Evolutionary conservation across 2,329 filamentous ascomycete species (phyloP).

Genomic region (Pseudopithomyces maydicus): DNA sequence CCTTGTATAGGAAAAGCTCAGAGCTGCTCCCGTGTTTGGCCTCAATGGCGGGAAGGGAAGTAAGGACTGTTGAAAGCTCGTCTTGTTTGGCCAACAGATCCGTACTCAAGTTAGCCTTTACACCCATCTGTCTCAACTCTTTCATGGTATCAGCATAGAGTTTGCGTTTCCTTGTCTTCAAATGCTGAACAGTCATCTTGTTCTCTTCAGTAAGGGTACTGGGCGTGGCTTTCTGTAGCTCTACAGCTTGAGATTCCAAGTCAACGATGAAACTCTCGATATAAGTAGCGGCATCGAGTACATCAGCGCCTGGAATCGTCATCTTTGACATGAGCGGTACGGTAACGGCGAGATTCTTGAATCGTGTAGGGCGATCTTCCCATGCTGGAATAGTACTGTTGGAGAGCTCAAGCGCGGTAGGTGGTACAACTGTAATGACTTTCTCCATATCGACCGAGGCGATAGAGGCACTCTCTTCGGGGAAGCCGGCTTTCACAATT

Average conservation of each 20-base stretch:
- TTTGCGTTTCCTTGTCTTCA: conserved; percentile 88
- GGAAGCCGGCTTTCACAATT: conserved; percentile 50
- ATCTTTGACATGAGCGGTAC: conserved; percentile 75
- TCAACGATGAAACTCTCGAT: conserved; percentile 72
- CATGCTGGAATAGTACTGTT: conserved; percentile 33
- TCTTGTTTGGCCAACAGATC: conserved; percentile 75
- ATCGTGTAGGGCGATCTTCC: conserved; percentile 61
- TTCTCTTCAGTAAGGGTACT: conserved; percentile 83
- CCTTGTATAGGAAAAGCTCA: conserved; percentile 78
- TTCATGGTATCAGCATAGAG: conserved; percentile 89
- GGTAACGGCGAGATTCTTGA: conserved; percentile 73
- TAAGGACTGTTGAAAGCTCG: conserved; percentile 71
- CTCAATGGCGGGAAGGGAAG: conserved; percentile 49
- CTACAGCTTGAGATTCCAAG: conserved; percentile 69
- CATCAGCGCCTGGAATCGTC: conserved; percentile 57
- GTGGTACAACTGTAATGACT: conserved; percentile 18
- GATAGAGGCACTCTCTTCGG: conserved; percentile 27
- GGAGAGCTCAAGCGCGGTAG: conserved; percentile 26
- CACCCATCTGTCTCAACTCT: conserved; percentile 83
- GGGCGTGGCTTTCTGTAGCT: conserved; percentile 85
- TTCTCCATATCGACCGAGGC: conserved; percentile 15
- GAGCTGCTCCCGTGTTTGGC: conserved; percentile 45
- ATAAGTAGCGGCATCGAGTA: conserved; percentile 62
- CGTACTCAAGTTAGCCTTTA: conserved; percentile 79
- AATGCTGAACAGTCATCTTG: conserved; percentile 79